Conservation (phyloP, 169 alveolate species). For the Fabrea salina region DNA sequence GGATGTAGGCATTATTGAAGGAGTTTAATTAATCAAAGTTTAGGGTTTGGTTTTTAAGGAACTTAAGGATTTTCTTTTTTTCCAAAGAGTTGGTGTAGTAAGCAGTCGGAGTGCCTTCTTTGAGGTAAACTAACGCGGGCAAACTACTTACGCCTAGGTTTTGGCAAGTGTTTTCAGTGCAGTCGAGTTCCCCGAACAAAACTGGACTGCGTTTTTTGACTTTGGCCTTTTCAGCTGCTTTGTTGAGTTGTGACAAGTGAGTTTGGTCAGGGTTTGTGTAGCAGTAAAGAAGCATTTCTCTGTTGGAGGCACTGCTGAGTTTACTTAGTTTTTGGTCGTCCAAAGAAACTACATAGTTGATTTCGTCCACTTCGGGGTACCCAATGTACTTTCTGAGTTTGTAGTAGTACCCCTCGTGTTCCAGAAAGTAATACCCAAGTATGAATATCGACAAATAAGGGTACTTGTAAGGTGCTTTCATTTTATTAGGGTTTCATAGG, state of each 20-base stretch:
- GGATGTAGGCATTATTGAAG: slow-evolving; percentile 24
- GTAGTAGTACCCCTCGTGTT: slow-evolving; percentile 34
- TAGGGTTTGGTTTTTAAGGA: not conserved
- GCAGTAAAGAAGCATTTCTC: not conserved
- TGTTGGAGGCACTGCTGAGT: not conserved
- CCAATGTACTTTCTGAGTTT: slow-evolving; percentile 26
- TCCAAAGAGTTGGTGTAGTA: not conserved
- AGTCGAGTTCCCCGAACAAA: not conserved
- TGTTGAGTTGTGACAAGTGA: not conserved
- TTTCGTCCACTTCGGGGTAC: not conserved
- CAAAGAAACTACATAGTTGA: not conserved
- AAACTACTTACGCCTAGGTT: not conserved
- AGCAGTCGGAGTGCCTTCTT: not conserved
- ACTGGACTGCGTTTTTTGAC: slow-evolving; percentile 8
- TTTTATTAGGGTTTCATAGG: too few species aligned
- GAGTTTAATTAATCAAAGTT: not conserved
- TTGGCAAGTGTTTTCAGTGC: not conserved
- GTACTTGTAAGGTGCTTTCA: slow-evolving; percentile 32
- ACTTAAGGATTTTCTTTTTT: slow-evolving; percentile 7
- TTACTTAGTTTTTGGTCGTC: not conserved
- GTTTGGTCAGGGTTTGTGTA: not conserved
- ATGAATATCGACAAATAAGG: slow-evolving; percentile 35
- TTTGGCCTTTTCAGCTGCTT: not conserved
- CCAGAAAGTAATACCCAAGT: slow-evolving; percentile 33
- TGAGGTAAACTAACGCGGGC: not conserved